Percentiles rank a stretch among this genome's conserved stretches.
Conservation (phyloP, 768 basidiomycete species). For the Lyophyllum decastes region DNA sequence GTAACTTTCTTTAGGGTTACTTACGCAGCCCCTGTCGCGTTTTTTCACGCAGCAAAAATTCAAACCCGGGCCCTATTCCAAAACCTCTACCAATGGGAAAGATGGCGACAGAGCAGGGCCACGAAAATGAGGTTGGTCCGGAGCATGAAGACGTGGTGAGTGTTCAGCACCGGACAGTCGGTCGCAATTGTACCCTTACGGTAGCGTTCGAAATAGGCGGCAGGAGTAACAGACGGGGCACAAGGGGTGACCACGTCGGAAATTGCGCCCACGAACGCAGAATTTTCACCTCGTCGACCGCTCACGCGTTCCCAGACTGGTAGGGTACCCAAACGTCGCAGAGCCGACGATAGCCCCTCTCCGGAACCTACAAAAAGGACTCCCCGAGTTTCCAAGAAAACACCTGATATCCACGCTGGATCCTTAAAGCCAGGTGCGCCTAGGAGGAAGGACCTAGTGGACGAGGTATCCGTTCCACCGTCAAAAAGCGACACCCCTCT, state of each 20-base stretch:
- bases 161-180: not conserved
- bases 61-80: slow-evolving; percentile 20
- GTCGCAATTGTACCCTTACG: not conserved
- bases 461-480: not conserved
- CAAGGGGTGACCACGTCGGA: not conserved
- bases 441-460: not conserved
- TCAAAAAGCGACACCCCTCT: slow-evolving; percentile 1
- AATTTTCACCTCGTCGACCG: slow-evolving; percentile 24
- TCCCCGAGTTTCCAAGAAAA: slow-evolving; percentile 9
- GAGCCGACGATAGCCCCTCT: slow-evolving; percentile 20
- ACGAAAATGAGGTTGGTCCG: slow-evolving; percentile 1
- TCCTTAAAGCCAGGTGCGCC: not conserved
- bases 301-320: slow-evolving; percentile 39
- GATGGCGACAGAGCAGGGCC: slow-evolving; percentile 10
- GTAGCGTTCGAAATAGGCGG: not conserved
- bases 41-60: slow-evolving; percentile 5
- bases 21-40: slow-evolving; percentile 21
- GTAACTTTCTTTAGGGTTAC: not conserved
- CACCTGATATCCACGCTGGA: not conserved
- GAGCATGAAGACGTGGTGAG: not conserved
- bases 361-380: slow-evolving; percentile 8
- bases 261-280: not conserved
- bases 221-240: not conserved
- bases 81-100: slow-evolving; percentile 13
- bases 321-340: slow-evolving; percentile 28